Base-by-base conservation (phyloP, 257 asterid genomes). In the Nicotiana otophora region DNA sequence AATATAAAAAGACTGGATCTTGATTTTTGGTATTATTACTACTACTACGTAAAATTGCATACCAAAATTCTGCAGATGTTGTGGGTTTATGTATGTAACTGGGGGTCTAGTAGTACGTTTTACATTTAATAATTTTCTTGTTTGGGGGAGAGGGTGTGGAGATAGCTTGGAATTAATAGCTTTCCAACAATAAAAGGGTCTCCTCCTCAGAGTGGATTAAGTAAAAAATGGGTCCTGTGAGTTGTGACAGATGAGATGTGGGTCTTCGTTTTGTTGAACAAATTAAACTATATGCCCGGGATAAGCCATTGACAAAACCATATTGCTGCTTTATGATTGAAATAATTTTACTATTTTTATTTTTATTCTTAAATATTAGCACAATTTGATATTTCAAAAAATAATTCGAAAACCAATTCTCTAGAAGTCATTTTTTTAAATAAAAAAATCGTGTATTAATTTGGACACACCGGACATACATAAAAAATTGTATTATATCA, bases 121-220 rank as follows among this genome's bases (percentile, higher is more conserved):
- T 23, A 63, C 51, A 28, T 68, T 62, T n/a, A 65, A 10, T 39
- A 68, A 16, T 83, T 55, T 69, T 69, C 70, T 58, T 23, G 76
- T 58, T 69, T 58, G 64, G 26, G 26, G 42, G 58, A 28, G 39
- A 26, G 51, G 48, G 23, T 5, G 63, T 57, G 68, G 79, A 60
- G 30, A 74, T 33, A 55, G 64, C 77, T 55, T 57, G 72, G 46
- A 77, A 64, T 78, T 65, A 78, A 83, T 77, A 33, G 53, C 2
- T 33, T 48, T 28, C 61, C 72, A 53, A 36, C 9, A 83, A n/a
- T 28, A 34, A 78, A 34, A 55, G 36, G 72, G 33, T 20, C 79
- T 67, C 77, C 81, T 4, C 23, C 55, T 61, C 67, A 3, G 1
- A 69, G 61, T 46, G 60, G 60, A 46, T 46, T 46, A 72, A 58